Percentiles rank a stretch among this genome's conserved stretches.
Evolutionary conservation across 129 eudicot species (phyloP).

Genomic region (Logfia minima): DNA sequence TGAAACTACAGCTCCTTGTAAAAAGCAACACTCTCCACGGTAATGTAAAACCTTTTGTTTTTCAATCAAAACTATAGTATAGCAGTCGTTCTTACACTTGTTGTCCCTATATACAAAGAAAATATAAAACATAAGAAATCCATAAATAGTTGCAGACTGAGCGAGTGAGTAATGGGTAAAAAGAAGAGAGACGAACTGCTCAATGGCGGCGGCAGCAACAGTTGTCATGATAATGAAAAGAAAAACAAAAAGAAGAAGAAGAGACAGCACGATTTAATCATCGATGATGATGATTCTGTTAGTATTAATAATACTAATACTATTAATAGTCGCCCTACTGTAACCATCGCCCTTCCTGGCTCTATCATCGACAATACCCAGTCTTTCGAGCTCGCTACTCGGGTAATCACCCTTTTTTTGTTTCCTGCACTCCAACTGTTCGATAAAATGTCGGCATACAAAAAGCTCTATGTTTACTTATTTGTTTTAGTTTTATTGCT

Average conservation of each 20-base stretch:
- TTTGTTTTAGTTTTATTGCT: not conserved
- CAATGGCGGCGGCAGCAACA: slow-evolving; percentile 30
- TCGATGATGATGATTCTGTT: not conserved
- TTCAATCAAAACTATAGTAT: too few relatives aligned
- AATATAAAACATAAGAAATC: not conserved
- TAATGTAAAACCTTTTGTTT: not conserved
- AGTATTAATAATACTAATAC: not conserved
- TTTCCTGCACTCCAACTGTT: slow-evolving; percentile 34
- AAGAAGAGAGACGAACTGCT: slow-evolving; percentile 6
- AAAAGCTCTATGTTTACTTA: not conserved
- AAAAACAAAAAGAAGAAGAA: slow-evolving; percentile 54
- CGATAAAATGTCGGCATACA: slow-evolving; percentile 24
- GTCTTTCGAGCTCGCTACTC: slow-evolving; percentile 86
- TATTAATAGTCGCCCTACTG: slow-evolving; percentile 39
- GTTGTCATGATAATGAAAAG: slow-evolving; percentile 41
- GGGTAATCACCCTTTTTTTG: slow-evolving; percentile 40
- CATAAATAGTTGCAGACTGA: not conserved
- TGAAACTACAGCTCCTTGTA: too few relatives aligned
- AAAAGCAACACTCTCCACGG: not conserved
- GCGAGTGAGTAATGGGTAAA: not conserved
- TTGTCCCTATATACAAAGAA: not conserved
- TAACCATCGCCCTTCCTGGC: slow-evolving; percentile 85
- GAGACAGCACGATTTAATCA: slow-evolving; percentile 11
- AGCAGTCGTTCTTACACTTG: too few relatives aligned
- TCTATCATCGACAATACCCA: slow-evolving; percentile 84